These are phyloP conservation scores for Ciborinia camelliae DNA, from an alignment of 2,329 filamentous ascomycete genomes.

Conservation along the genomic window DNA sequence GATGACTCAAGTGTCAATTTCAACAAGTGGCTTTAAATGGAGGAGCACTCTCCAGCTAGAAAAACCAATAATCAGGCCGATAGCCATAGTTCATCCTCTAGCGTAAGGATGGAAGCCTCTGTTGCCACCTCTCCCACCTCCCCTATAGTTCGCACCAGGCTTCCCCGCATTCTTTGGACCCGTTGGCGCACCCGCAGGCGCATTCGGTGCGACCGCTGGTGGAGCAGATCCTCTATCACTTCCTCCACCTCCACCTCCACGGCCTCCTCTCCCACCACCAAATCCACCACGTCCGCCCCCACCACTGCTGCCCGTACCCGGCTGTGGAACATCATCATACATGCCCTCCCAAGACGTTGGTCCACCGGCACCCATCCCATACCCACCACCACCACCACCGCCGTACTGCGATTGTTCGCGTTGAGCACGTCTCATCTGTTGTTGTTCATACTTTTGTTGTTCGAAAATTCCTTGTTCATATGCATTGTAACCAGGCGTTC, in stretches of 20 bases:
- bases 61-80: background rate
- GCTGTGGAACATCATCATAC: slow-evolving; percentile 94
- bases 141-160: slow-evolving; percentile 89
- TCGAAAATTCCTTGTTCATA: slow-evolving; percentile 73
- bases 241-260: slow-evolving; percentile 28
- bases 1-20: background rate
- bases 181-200: slow-evolving; percentile 81
- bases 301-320: slow-evolving; percentile 45
- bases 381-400: slow-evolving; percentile 37
- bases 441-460: slow-evolving; percentile 74
- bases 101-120: slow-evolving; percentile 79
- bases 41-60: background rate
- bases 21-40: background rate
- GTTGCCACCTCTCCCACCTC: slow-evolving; percentile 75
- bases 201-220: slow-evolving; percentile 43
- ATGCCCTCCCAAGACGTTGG: slow-evolving; percentile 96
- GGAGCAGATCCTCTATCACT: slow-evolving; percentile 36
- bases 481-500: slow-evolving; percentile 48
- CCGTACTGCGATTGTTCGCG: slow-evolving; percentile 36
- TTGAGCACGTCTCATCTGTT: slow-evolving; percentile 49
- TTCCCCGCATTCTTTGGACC: slow-evolving; percentile 93
- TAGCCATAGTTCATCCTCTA: slow-evolving; percentile 25
- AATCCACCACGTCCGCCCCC: slow-evolving; percentile 40
- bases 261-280: slow-evolving; percentile 36
- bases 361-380: slow-evolving; percentile 51